phyloP scores from a whole-genome alignment of 257 asterid species.

The Dorcoceras hygrometricum region DNA sequence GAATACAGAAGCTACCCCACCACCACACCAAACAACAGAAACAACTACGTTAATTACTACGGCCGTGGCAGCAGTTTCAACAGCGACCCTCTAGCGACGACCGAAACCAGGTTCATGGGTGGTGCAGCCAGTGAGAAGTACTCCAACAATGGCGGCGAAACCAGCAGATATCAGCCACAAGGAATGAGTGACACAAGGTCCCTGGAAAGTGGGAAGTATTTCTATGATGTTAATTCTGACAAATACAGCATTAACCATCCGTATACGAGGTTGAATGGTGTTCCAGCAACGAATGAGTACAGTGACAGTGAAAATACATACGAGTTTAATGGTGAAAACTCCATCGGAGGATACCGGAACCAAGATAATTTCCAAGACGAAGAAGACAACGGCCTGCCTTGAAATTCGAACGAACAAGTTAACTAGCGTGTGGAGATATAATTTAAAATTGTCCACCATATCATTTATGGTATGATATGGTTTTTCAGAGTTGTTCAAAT shows the following conservation, averaged over 20 bases:
- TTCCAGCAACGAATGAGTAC: conserved; percentile 26
- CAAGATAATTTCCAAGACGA: conserved; percentile 42
- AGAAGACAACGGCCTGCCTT: conserved; percentile 45
- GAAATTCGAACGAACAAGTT: conserved; percentile 19
- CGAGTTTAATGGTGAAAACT: conserved; percentile 26
- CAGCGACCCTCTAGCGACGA: conserved; percentile 31
- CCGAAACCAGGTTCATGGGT: conserved; percentile 22
- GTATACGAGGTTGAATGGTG: conserved; percentile 35
- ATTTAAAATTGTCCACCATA: conserved; percentile 4
- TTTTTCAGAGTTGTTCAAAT: conserved; percentile 25
- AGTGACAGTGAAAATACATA: conserved; percentile 25
- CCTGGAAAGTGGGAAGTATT: conserved; percentile 64
- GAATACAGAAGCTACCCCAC: conserved; percentile 28
- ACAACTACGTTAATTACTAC: conserved; percentile 27
- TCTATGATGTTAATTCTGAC: conserved; percentile 38
- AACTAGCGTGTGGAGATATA: not conserved
- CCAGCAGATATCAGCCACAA: conserved; percentile 41
- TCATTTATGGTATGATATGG: conserved; percentile 31
- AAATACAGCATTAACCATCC: conserved; percentile 49
- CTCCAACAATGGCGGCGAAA: conserved; percentile 26
- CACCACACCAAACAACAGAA: conserved; percentile 3
- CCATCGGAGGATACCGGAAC: conserved; percentile 33
- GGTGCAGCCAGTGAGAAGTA: conserved; percentile 20
- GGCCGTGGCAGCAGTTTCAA: conserved; percentile 31
- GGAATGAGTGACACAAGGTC: conserved; percentile 90